Base-by-base conservation (phyloP, 371 early-diverging fungal species). In the Gilbertella persicaria region DNA sequence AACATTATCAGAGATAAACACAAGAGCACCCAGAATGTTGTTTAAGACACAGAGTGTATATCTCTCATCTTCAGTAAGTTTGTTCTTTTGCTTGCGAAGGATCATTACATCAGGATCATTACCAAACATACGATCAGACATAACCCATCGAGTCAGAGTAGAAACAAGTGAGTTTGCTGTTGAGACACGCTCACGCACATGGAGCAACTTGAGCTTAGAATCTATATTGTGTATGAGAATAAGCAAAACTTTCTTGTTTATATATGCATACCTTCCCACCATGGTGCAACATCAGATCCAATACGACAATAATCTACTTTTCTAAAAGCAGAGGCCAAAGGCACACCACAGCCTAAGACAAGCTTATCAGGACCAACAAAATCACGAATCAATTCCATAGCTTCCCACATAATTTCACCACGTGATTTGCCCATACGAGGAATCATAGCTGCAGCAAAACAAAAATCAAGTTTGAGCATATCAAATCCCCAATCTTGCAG, bases 91-190 rank as follows among this genome's bases (percentile, higher is more conserved):
- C 16, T 77, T 65, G 2, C 84, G 78, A 17, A 82, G 39, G 23
- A 82, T 79, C 69, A 73, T 78, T 16, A 84, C 84, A 29, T 84
- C 84, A 13, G 84, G 82, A 29, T 84, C 84, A 44, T 81, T 84
- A 25, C 84, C 84, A 68, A 81, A 84, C 75, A 82, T 78, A 19
- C 80, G 67, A 23, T 74, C 78, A 0, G 78, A 75, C 66, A 84
- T 60, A 13, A 69, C 58, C 82, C 82, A 84, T 1, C 84, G 74
- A 16, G 62, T 60, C n/a, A 84, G 55, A 0, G 82, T 82, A 8
- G 80, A 82, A 0, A 75, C 64, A 40, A 84, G 47, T 1, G 84
- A 84, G 52, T 82, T 81, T 41, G 70, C 74, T 14, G 78, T 79
- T 0, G 84, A 81, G 0, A 82, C 78, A 37, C 82, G 79, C 21